Percentiles rank a stretch among this genome's conserved stretches.
Conservation (phyloP, 768 basidiomycete genomes). For the Butyriboletus loyo region DNA sequence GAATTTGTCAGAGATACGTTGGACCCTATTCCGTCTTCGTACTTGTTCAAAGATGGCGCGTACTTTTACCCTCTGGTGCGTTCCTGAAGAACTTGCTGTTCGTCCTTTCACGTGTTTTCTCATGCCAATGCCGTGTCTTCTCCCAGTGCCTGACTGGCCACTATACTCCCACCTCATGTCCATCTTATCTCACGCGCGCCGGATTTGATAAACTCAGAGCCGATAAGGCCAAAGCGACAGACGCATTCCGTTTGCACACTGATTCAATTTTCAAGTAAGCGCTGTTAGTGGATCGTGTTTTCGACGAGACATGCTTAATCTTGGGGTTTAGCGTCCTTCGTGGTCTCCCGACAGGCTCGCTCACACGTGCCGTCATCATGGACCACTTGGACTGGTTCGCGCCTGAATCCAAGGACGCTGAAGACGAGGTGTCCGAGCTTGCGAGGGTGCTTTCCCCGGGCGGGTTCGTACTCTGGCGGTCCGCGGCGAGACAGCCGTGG, state of each 20-base stretch:
- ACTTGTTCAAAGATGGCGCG: constrained; percentile 58
- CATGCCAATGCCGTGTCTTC: not conserved
- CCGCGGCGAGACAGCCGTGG: constrained; percentile 63
- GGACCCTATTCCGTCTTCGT: constrained; percentile 45
- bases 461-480: constrained; percentile 66
- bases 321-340: constrained; percentile 37
- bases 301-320: not conserved
- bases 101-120: not conserved
- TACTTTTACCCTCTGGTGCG: constrained; percentile 62
- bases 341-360: constrained; percentile 42
- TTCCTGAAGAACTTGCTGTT: not conserved
- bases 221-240: constrained; percentile 41
- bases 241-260: constrained; percentile 67
- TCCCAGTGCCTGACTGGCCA: constrained; percentile 44
- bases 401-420: constrained; percentile 44
- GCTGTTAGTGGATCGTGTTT: not conserved
- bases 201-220: constrained; percentile 58
- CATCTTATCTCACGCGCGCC: constrained; percentile 57
- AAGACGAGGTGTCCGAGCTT: constrained; percentile 54
- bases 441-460: constrained; percentile 53
- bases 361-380: constrained; percentile 69
- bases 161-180: constrained; percentile 58
- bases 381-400: constrained; percentile 65
- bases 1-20: constrained; percentile 53
- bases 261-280: constrained; percentile 65